Evolutionary conservation across 495 filamentous ascomycete genomes (phyloP).

Genomic region (Penicillium manginii): DNA sequence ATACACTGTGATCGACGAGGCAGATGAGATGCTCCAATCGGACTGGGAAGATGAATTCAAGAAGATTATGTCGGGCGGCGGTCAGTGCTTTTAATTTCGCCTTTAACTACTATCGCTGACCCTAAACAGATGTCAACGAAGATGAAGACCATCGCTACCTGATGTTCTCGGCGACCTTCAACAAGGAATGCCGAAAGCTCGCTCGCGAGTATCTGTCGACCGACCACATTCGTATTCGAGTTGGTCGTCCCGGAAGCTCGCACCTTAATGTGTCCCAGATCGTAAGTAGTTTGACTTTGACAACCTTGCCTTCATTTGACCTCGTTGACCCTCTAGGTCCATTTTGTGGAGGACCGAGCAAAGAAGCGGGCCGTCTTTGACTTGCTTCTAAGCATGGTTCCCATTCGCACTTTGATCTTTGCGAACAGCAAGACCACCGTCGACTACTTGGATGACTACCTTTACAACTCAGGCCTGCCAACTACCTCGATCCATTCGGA

Average conservation of each 20-base stretch:
- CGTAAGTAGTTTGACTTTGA: constrained; percentile 26
- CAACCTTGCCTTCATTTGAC: not conserved
- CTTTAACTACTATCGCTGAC: constrained; percentile 19
- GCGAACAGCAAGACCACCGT: constrained; percentile 77
- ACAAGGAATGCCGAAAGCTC: constrained; percentile 71
- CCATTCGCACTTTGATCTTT: constrained; percentile 87
- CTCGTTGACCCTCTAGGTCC: constrained; percentile 43
- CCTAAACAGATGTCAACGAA: constrained; percentile 62
- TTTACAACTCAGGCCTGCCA: constrained; percentile 79
- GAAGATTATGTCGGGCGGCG: constrained; percentile 75
- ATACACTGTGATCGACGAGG: constrained; percentile 90
- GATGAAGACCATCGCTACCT: constrained; percentile 82
- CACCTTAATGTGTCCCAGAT: constrained; percentile 79
- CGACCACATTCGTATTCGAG: constrained; percentile 74
- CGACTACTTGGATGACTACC: constrained; percentile 83
- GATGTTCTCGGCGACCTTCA: constrained; percentile 96
- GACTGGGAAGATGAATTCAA: constrained; percentile 76
- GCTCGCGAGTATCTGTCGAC: constrained; percentile 73
- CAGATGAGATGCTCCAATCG: constrained; percentile 81
- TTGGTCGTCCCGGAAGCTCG: constrained; percentile 82
- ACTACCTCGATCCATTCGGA: constrained; percentile 84
- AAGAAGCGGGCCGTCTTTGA: constrained; percentile 77
- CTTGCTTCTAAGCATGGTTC: constrained; percentile 66
- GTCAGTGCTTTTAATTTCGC: constrained; percentile 48
- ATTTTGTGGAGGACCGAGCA: constrained; percentile 59